Conservation (phyloP, 1,284 basidiomycete species). For the Meripilus lineatus region DNA sequence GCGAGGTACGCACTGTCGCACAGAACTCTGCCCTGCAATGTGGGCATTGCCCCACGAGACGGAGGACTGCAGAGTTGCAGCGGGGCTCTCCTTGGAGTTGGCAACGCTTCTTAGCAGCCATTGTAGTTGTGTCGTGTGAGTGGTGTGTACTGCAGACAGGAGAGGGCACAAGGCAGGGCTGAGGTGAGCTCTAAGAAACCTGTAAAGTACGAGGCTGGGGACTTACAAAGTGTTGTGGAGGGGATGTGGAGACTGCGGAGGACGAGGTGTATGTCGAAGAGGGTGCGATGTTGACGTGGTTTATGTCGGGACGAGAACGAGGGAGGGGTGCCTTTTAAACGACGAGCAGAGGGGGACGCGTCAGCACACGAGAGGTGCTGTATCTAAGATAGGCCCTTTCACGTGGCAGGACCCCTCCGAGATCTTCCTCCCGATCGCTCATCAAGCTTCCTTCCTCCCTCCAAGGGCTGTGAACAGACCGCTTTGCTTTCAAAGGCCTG, state of each 20-base stretch:
- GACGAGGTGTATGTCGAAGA: constrained; percentile 7
- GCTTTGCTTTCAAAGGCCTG: no score
- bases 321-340: constrained; percentile 24
- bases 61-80: constrained; percentile 73
- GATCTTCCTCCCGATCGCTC: constrained; percentile 18
- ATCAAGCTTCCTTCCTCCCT: no score
- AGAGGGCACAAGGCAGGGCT: constrained; percentile 3
- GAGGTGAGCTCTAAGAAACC: constrained; percentile 6
- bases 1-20: constrained; percentile 52
- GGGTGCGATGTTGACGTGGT: constrained; percentile 12
- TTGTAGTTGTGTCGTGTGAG: constrained; percentile 31
- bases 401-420: constrained; percentile 28
- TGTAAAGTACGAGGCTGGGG: constrained; percentile 1
- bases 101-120: constrained; percentile 83
- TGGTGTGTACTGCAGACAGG: constrained; percentile 5
- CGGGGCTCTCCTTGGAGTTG: constrained; percentile 63
- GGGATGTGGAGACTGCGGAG: constrained; percentile 7
- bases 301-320: constrained; percentile 15
- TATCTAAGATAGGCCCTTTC: constrained; percentile 28
- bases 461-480: no score
- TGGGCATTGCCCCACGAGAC: constrained; percentile 79
- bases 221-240: constrained; percentile 12
- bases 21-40: constrained; percentile 77
- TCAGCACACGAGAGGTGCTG: constrained; percentile 27
- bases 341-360: constrained; percentile 28